These are phyloP conservation scores for Logfia minima DNA, from an alignment of 129 eudicot species.

Conservation along the genomic window DNA sequence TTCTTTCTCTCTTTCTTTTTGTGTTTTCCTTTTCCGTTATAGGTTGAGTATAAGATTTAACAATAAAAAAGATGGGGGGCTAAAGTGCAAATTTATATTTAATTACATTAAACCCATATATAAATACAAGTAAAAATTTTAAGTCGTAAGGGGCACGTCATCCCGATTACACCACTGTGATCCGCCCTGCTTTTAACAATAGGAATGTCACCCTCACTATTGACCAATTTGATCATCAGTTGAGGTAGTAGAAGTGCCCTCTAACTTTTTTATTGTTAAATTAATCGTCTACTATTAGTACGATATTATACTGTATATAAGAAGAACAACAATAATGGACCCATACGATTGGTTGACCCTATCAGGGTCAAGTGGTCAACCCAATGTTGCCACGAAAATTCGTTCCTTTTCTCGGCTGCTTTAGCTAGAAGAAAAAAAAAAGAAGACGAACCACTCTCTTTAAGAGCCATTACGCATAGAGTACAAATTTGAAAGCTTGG, in stretches of 20 bases:
- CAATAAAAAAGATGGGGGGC: too few relatives aligned
- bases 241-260: conserved; percentile 39
- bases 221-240: conserved; percentile 25
- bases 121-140: too few relatives aligned
- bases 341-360: background rate
- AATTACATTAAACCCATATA: too few relatives aligned
- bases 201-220: conserved; percentile 45
- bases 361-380: background rate
- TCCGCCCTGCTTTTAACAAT: background rate
- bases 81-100: too few relatives aligned
- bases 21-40: too few relatives aligned
- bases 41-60: too few relatives aligned
- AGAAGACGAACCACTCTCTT: background rate
- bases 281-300: background rate
- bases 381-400: background rate
- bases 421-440: background rate
- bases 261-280: conserved; percentile 27
- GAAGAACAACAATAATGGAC: background rate
- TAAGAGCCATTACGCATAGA: background rate
- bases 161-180: too few relatives aligned
- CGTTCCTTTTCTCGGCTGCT: background rate
- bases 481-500: background rate
- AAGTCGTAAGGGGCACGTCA: too few relatives aligned
- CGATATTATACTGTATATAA: background rate
- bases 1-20: too few relatives aligned